These are phyloP conservation scores for Auricularia auricula-judae DNA, from an alignment of 768 basidiomycete species.

Conservation along the genomic window DNA sequence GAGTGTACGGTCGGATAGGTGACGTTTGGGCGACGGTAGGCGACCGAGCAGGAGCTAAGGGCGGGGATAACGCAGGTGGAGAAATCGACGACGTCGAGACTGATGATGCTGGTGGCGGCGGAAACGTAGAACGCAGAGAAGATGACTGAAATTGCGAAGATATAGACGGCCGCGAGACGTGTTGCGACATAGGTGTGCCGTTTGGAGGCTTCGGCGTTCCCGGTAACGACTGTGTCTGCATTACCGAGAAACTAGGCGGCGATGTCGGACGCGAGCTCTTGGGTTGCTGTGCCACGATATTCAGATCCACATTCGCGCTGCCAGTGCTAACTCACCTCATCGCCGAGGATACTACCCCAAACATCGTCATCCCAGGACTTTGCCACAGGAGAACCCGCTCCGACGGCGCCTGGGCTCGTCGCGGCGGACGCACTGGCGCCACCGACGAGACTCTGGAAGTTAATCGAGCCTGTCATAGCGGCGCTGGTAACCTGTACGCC, in stretches of 20 bases:
- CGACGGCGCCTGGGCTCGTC: conserved; percentile 20
- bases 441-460: conserved; percentile 77
- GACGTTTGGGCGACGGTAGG: background rate
- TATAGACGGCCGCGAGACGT: background rate
- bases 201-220: background rate
- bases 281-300: background rate
- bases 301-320: background rate
- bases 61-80: conserved; percentile 2
- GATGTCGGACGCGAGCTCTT: background rate
- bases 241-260: background rate
- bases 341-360: conserved; percentile 68
- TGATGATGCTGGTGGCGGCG: conserved; percentile 3
- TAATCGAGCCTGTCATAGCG: conserved; percentile 40
- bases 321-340: conserved; percentile 17
- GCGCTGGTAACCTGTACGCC: conserved; percentile 17
- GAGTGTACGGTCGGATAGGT: background rate
- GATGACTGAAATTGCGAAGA: background rate
- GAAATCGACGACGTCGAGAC: no score
- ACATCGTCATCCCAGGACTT: conserved; percentile 71
- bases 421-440: conserved; percentile 29
- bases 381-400: conserved; percentile 32
- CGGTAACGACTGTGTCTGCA: conserved; percentile 8
- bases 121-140: background rate
- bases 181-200: background rate
- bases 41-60: background rate